A percentile compares a stretch with the other conserved stretches of the same genome.
Evolutionary conservation across 345 rosid species (phyloP).

Genomic region (Eutrema heterophyllum): DNA sequence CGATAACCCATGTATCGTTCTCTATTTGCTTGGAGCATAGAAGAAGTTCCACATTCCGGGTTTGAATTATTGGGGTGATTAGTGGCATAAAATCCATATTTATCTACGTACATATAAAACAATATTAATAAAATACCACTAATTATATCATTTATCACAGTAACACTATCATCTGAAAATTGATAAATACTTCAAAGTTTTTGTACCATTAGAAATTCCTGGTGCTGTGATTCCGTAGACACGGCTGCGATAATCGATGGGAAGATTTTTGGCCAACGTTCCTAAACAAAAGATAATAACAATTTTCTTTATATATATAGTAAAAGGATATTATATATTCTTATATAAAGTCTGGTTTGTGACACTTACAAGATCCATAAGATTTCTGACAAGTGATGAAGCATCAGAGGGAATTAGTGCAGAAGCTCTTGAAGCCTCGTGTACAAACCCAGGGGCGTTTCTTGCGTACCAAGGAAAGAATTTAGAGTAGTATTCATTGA

Average conservation of each 20-base stretch:
- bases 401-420: constrained; percentile 21
- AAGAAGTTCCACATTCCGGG: constrained; percentile 45
- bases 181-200: too few relatives aligned
- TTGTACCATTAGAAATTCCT: background rate
- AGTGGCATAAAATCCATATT: constrained; percentile 47
- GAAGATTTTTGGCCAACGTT: constrained; percentile 49
- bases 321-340: background rate
- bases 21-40: constrained; percentile 52
- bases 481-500: constrained; percentile 42
- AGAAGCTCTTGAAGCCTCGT: constrained; percentile 50
- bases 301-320: too few relatives aligned
- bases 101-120: constrained; percentile 31
- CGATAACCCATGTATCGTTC: constrained; percentile 59
- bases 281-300: constrained; percentile 24
- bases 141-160: background rate
- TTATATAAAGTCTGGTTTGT: background rate
- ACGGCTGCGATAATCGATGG: constrained; percentile 35
- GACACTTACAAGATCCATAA: background rate
- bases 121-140: background rate
- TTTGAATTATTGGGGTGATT: constrained; percentile 43
- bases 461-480: constrained; percentile 37
- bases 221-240: background rate
- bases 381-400: background rate
- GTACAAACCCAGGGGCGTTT: constrained; percentile 32
- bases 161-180: background rate